Percentiles rank a stretch among this genome's conserved stretches.
These are phyloP conservation scores for Fulvia fulva DNA, from an alignment of 2,329 filamentous ascomycete species.

Conservation along the genomic window DNA sequence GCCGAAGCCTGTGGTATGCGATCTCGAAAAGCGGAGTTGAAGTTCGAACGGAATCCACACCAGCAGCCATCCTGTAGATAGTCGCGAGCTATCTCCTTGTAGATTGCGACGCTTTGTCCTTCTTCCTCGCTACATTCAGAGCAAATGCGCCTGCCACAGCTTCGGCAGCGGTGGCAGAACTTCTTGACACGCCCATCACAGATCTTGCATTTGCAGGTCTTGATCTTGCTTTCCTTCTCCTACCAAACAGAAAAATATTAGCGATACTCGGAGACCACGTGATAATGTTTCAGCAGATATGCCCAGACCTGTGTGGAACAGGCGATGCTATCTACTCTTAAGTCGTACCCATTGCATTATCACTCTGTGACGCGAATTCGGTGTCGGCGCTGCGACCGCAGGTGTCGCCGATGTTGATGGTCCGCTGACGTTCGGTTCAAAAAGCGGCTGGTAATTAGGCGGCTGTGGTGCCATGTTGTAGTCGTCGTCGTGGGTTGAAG, in stretches of 20 bases:
- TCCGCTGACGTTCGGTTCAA: neutral
- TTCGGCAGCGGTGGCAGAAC: constrained; percentile 18
- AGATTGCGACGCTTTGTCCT: neutral
- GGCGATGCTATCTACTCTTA: no score
- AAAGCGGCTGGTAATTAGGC: no score
- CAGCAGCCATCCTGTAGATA: constrained; percentile 17
- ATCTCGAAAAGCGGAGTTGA: constrained; percentile 5
- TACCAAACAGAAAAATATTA: neutral
- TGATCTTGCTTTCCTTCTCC: constrained; percentile 7
- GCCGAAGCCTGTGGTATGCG: neutral
- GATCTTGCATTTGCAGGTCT: constrained; percentile 24
- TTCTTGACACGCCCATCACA: constrained; percentile 16
- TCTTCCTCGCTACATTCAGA: constrained; percentile 14
- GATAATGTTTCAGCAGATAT: no score
- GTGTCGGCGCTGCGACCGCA: neutral
- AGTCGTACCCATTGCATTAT: neutral
- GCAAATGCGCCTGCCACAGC: constrained; percentile 20
- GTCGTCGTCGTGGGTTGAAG: neutral
- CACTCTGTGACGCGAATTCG: neutral
- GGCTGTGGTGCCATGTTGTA: neutral
- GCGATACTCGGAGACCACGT: neutral
- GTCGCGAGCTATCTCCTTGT: constrained; percentile 14
- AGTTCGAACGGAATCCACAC: constrained; percentile 11
- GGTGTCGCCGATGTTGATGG: neutral
- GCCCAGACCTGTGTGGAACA: no score